Evolutionary conservation across 2,329 filamentous ascomycete species (phyloP), one percentile per base, ranked within the genome.

Genomic region (Nigrograna mackinnonii): DNA sequence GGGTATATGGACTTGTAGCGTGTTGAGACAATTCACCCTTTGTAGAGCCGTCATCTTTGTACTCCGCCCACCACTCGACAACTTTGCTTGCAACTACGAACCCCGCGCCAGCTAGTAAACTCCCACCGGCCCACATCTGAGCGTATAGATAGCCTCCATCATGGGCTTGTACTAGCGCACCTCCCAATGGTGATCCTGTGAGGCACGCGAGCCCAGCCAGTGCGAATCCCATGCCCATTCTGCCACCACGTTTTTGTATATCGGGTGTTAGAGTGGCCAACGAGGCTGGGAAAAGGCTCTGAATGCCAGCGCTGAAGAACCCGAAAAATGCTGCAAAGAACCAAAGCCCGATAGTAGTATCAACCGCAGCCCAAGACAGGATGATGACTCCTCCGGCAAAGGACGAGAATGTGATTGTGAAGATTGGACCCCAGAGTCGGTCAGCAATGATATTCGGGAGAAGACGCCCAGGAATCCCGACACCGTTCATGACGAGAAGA

Each of bases 391-490:
- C 71, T 5, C 76, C 63, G 5, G 70, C 40, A 5, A 71, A 47
- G 3, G 67, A 68, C 24, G 74, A 69, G 0, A 77, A 69, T 13
- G 78, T 70, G 22, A 78, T 69, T 2, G 72, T 68, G 52, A 82
- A 81, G 28, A 83, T 60, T 0, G 76, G 70, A 1, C 80, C 79
- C 4, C 77, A 55, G 40, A 41, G 59, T 5, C 64, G 69, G 58
- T 82, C 78, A 1, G 78, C 79, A 6, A 82, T 44, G 41, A 71
- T 70, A 17, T 75, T 76, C 0, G 75, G 71, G 4, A 79, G 43
- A 1, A 78, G 61, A 2, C 80, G 78, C 22, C 72, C 69, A 2
- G 77, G 61, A 13, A 82, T 71, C 2, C 79, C 78, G 22, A 79
- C 66, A 11, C 69, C 77, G 45, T 82, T 81, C 12, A 37, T 26